A percentile compares a stretch with the other conserved stretches of the same genome.
Evolutionary conservation across 495 filamentous ascomycete genomes (phyloP).

Genomic region (Neurospora tetrasperma): DNA sequence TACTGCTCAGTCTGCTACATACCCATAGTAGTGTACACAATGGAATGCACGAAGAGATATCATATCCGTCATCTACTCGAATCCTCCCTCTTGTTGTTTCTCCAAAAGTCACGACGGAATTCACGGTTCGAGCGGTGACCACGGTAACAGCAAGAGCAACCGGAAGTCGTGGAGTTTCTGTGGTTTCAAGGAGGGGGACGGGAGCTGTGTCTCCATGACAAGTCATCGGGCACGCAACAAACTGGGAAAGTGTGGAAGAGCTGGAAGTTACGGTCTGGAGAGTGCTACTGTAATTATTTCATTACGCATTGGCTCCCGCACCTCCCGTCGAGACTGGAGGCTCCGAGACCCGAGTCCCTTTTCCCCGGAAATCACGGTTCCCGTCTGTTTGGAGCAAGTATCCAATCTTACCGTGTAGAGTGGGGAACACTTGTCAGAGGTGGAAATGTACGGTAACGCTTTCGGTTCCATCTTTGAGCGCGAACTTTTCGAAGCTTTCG

Average conservation of each 20-base stretch:
- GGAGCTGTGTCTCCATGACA: neutral
- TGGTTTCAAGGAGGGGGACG: neutral
- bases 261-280: neutral
- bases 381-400: neutral
- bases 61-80: neutral
- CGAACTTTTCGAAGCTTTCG: neutral
- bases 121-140: neutral
- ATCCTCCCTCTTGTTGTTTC: neutral
- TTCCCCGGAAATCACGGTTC: neutral
- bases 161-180: neutral
- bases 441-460: neutral
- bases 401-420: neutral
- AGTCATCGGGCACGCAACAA: neutral
- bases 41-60: neutral
- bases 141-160: neutral
- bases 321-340: neutral
- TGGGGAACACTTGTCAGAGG: neutral
- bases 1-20: neutral
- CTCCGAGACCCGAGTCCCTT: neutral
- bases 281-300: neutral
- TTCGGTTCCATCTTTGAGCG: neutral
- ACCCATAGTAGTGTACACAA: neutral
- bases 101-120: neutral
- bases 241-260: neutral
- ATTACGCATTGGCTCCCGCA: neutral